phyloP scores from a whole-genome alignment of 345 rosid species.

The Toxicodendron radicans region DNA sequence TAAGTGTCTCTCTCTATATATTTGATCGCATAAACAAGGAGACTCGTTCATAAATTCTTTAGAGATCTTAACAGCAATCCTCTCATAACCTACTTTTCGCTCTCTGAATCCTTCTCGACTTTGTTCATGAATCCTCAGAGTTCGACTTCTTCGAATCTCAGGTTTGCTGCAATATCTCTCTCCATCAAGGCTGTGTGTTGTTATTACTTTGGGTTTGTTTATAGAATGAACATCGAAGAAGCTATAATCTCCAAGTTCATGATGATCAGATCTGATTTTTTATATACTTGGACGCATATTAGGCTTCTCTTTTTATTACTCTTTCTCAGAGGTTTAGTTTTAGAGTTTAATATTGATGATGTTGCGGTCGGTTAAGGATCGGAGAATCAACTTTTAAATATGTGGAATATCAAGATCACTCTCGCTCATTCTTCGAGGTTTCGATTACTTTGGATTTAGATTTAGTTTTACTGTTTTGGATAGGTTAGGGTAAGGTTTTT shows the following conservation, averaged over 20 bases:
- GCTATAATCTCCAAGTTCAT: not conserved
- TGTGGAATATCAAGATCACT: not conserved
- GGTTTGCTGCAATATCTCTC: slow-evolving; percentile 9
- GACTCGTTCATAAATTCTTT: not conserved
- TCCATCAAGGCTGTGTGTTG: not conserved
- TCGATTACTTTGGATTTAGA: not conserved
- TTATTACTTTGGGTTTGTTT: not conserved
- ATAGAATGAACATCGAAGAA: not conserved
- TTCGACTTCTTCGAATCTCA: not conserved
- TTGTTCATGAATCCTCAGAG: not conserved
- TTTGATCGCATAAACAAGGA: not conserved
- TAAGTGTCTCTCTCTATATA: not conserved
- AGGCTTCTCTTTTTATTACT: not conserved
- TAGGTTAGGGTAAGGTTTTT: not conserved
- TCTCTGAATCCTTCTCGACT: not conserved
- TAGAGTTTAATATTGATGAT: not conserved
- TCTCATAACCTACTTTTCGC: not conserved
- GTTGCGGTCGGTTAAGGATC: not conserved
- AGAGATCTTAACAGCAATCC: not conserved
- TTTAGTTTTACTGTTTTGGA: not conserved
- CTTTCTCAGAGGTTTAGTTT: not conserved
- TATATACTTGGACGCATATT: not conserved
- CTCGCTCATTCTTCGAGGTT: not conserved
- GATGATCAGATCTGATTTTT: not conserved
- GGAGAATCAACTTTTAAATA: not conserved